Conservation (phyloP, 768 basidiomycete species). For the Naematelia aurantialba region DNA sequence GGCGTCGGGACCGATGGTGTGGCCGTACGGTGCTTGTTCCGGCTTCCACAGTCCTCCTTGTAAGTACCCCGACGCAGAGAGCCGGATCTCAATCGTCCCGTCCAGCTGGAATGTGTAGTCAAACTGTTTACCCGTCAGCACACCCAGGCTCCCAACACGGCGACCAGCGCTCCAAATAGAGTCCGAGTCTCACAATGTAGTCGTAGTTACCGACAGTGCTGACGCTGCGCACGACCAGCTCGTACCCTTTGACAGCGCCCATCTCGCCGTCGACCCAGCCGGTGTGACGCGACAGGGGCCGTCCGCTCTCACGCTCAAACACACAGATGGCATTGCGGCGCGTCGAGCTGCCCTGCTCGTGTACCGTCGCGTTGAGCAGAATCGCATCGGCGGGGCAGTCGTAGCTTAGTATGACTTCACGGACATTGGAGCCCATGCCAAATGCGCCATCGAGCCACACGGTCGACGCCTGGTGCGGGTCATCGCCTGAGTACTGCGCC, state of each 20-base stretch:
- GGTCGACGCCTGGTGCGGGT: conserved; percentile 62
- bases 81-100: conserved; percentile 64
- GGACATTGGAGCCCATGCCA: conserved; percentile 61
- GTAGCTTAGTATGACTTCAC: conserved; percentile 63
- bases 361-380: conserved; percentile 61
- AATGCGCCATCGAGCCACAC: conserved; percentile 65
- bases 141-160: conserved; percentile 31
- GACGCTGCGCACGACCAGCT: conserved; percentile 59
- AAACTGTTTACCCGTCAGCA: conserved; percentile 52
- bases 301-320: conserved; percentile 62
- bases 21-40: conserved; percentile 57
- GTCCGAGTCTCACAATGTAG: conserved; percentile 8
- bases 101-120: conserved; percentile 67
- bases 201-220: conserved; percentile 65
- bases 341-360: conserved; percentile 55
- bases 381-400: conserved; percentile 65
- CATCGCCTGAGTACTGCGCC: conserved; percentile 55
- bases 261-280: conserved; percentile 26
- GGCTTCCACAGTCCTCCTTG: conserved; percentile 63
- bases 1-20: conserved; percentile 58
- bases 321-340: conserved; percentile 62
- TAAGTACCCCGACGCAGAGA: conserved; percentile 65
- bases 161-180: not conserved
- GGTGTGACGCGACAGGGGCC: conserved; percentile 60
- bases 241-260: conserved; percentile 56